Conservation (phyloP, 495 filamentous ascomycete genomes). For the Trichoderma reesei region DNA sequence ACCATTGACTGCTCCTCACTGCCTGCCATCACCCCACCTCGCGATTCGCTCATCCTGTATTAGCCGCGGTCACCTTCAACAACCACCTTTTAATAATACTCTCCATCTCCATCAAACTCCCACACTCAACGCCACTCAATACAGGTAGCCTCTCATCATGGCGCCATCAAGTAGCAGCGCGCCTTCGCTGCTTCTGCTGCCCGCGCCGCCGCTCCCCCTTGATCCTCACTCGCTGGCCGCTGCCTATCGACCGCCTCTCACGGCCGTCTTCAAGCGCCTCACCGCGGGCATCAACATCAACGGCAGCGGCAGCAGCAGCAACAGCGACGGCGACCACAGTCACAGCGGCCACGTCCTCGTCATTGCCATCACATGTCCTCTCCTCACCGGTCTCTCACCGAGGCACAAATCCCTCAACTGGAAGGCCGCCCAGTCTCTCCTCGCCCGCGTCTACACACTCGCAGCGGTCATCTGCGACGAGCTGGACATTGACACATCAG, state of each 20-base stretch:
- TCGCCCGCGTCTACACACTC: slow-evolving; percentile 72
- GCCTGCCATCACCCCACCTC: too few relatives aligned
- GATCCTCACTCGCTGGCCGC: not conserved
- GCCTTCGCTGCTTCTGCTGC: slow-evolving; percentile 6
- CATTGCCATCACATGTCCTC: slow-evolving; percentile 43
- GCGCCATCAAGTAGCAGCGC: not conserved
- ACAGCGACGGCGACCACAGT: not conserved
- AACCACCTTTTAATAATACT: too few relatives aligned
- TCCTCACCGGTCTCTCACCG: slow-evolving; percentile 33
- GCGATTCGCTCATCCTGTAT: too few relatives aligned
- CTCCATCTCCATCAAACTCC: too few relatives aligned
- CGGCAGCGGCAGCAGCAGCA: not conserved
- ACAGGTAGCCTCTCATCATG: too few relatives aligned
- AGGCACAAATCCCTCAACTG: slow-evolving; percentile 48
- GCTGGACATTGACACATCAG: slow-evolving; percentile 47
- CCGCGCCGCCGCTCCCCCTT: not conserved
- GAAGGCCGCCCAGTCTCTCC: slow-evolving; percentile 51
- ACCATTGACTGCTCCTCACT: too few relatives aligned
- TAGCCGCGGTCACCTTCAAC: too few relatives aligned
- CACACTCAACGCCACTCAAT: too few relatives aligned
- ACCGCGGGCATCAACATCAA: not conserved
- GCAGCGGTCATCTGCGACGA: slow-evolving; percentile 57
- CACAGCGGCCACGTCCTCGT: slow-evolving; percentile 31
- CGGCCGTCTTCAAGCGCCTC: not conserved
- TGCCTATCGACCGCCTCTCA: slow-evolving; percentile 7